Evolutionary conservation across 1,139 yeast genomes (phyloP), one percentile per base, ranked within the genome.

Genomic region (Sugiyamaella pinicola): DNA sequence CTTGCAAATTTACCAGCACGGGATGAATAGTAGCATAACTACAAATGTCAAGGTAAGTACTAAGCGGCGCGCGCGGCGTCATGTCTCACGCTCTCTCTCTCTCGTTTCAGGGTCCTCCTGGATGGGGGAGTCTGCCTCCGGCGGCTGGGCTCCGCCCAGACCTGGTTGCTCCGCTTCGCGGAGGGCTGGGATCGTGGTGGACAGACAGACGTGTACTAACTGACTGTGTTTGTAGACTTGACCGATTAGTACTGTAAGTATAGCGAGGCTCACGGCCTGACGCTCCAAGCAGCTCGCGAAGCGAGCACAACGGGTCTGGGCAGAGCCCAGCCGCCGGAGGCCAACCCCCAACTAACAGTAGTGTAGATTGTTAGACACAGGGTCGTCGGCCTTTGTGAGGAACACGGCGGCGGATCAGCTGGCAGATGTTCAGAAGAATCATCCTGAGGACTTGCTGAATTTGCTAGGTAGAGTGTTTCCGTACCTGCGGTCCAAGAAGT

Each of bases 371-470:
- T 74, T 95, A 60, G 99, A 95, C 72, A 88, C 97, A 2, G 99
- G 99, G 12, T 89, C 97, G 13, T 90, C 98, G 5, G 88, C 89
- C 37, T 87, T 89, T 68, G 95, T 95, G 47, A 80, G 99, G 61
- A 89, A 88, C 65, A 89, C 97, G 10, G 99, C 99, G 0, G 99
- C 99, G 1, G 97, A 93, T 66, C 99, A 95, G 71, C 77, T 95
- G 61, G 90, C 96, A 2, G 98, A 91, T 63, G 78, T 95, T 48
- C 98, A 96, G 28, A 87, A 86, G 68, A 85, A 87, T 42, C 99
- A 95, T 64, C 97, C 98, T 0, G 98, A 91, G 68, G 99, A 95
- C 66, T 81, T 87, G 28, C 77, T 90, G 54, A 86, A 86, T 58
- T 74, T 95, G 45, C 74, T 95, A 39, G 90, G 96, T 21, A 77